Evolutionary conservation across 129 eudicot genomes (phyloP), one percentile per base, ranked within the genome.

Genomic region (Artemisia tridentata): DNA sequence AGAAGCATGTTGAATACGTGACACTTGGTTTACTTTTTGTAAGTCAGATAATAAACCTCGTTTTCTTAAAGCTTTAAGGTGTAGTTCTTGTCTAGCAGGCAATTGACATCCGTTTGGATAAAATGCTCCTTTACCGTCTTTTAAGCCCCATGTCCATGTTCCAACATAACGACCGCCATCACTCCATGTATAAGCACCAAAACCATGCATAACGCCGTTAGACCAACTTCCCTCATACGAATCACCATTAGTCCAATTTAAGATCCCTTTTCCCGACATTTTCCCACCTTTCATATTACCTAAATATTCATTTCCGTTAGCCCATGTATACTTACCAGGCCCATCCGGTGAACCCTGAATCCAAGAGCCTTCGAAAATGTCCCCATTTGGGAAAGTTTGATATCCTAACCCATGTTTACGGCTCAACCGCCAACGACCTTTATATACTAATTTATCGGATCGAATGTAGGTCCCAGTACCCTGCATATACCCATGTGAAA

Each of bases 341-440:
- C 99, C 99, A 58, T 93, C 99, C 8, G 92, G 97, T 27, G 79
- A 75, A 41, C 99, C 99, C 75, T 90, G 97, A 48, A 89, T 90
- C 99, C 99, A 93, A n/a, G 97, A 80, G 14, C 99, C 97, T 84
- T 93, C 99, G 41, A 87, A 90, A 17, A 82, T 67, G 46, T 93
- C 99, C n/a, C 89, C 90, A 68, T 87, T 93, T 0, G 95, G 91
- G 59, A 83, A 87, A 23, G 55, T 68, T 75, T 87, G 96, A 79
- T 84, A 82, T 54, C 99, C 99, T 57, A 93, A 79, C 54, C 99
- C 99, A 63, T 93, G 97, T 69, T 93, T 90, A 27, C 80, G 76
- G 59, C 64, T 93, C 80, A 93, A 84, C 46, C 90, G 75, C 99
- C 99, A 93, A 63, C 97, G 82, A 7, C 99, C 99, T 68, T 81